A percentile compares a stretch with the other conserved stretches of the same genome.
These are phyloP conservation scores for Trichocomaceae sp. DNA, from an alignment of 2,329 filamentous ascomycete genomes.

Conservation along the genomic window DNA sequence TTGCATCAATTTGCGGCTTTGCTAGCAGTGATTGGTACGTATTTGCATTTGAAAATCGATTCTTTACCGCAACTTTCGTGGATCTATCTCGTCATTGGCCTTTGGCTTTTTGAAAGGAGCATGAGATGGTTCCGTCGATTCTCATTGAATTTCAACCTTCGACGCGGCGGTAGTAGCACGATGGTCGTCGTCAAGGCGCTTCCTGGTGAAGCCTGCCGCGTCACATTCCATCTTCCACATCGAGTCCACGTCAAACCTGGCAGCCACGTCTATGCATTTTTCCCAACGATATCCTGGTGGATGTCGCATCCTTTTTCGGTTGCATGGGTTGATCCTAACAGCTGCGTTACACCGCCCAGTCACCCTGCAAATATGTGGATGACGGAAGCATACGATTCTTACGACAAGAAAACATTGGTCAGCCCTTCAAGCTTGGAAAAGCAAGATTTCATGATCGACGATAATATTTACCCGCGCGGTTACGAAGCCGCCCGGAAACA, in stretches of 20 bases:
- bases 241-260: constrained; percentile 50
- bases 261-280: constrained; percentile 55
- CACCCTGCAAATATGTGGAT: constrained; percentile 19
- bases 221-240: constrained; percentile 54
- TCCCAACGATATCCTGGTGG: constrained; percentile 45
- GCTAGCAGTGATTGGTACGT: constrained; percentile 39
- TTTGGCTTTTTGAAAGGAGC: constrained; percentile 40
- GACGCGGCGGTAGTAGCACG: constrained; percentile 38
- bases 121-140: constrained; percentile 44
- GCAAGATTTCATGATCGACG: neutral
- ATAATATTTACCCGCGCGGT: neutral
- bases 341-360: constrained; percentile 19
- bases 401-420: constrained; percentile 16
- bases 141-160: constrained; percentile 49
- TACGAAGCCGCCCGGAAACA: constrained; percentile 17
- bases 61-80: constrained; percentile 37
- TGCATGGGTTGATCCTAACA: constrained; percentile 39
- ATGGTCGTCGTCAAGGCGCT: constrained; percentile 53
- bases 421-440: constrained; percentile 14
- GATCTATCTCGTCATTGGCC: constrained; percentile 28
- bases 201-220: constrained; percentile 53
- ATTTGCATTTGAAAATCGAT: constrained; percentile 38
- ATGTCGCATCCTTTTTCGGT: constrained; percentile 46
- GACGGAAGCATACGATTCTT: constrained; percentile 6
- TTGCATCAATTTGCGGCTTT: constrained; percentile 42